These are phyloP conservation scores for Saccharata proteae DNA, from an alignment of 2,329 filamentous ascomycete genomes.

Conservation along the genomic window DNA sequence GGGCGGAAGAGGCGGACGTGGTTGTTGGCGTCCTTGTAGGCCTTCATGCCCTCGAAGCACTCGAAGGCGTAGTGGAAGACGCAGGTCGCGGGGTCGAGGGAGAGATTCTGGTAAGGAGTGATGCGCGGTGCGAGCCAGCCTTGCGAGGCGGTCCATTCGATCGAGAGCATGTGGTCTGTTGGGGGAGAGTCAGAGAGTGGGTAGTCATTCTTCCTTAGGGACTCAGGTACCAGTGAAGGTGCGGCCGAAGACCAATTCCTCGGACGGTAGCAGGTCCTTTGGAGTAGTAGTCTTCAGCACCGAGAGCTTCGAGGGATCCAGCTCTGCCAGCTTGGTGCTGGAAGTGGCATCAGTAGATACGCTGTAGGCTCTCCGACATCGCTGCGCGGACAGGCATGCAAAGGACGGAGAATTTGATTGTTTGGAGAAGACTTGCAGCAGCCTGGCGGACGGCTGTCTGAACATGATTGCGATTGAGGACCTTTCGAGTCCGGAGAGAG, in stretches of 20 bases:
- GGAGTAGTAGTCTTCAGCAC: conserved; percentile 65
- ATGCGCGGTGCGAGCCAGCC: conserved; percentile 81
- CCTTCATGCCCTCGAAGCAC: conserved; percentile 99
- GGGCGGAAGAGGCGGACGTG: conserved; percentile 81
- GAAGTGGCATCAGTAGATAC: conserved; percentile 34
- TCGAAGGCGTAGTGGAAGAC: conserved; percentile 98
- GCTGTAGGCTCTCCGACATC: conserved; percentile 40
- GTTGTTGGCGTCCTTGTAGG: conserved; percentile 78
- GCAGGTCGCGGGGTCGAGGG: conserved; percentile 87
- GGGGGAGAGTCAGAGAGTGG: background rate
- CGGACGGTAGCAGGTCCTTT: conserved; percentile 58
- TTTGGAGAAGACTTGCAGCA: conserved; percentile 36
- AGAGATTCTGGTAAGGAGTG: conserved; percentile 91
- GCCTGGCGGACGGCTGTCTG: conserved; percentile 29
- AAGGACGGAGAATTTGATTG: conserved; percentile 16
- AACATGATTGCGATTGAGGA: conserved; percentile 19
- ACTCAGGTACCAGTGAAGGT: conserved; percentile 65
- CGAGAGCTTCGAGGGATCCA: conserved; percentile 66
- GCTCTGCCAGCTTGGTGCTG: conserved; percentile 46
- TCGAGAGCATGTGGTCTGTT: conserved; percentile 87
- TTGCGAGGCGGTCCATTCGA: conserved; percentile 78
- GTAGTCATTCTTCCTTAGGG: background rate
- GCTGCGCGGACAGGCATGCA: conserved; percentile 19
- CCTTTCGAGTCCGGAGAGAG: no score
- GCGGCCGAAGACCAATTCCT: conserved; percentile 79